A percentile compares a stretch with the other conserved stretches of the same genome.
phyloP scores from a whole-genome alignment of 371 early-diverging fungal species.

The Mortierella sp. region DNA sequence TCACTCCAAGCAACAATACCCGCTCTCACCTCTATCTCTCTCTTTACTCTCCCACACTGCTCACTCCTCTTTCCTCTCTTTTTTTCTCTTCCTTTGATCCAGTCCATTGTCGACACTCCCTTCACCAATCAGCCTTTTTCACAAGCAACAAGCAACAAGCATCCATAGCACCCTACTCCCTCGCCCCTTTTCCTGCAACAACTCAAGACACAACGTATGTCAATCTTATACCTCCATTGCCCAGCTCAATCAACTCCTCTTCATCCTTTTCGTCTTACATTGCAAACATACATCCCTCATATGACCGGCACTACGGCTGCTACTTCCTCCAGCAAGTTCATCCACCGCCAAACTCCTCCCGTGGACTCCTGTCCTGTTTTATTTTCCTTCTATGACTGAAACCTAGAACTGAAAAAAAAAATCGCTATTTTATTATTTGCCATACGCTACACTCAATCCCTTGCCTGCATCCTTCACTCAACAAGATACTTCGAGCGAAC shows the following conservation, averaged over 20 bases:
- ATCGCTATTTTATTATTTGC: neutral
- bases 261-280: neutral
- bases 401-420: slow-evolving; percentile 4
- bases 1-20: neutral
- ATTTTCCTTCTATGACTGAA: neutral
- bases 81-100: neutral
- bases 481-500: neutral
- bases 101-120: neutral
- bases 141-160: too few relatives aligned
- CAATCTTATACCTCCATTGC: neutral
- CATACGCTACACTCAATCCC: neutral
- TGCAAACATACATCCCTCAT: neutral
- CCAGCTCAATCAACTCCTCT: neutral
- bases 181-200: neutral
- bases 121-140: too few relatives aligned
- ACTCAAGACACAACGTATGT: neutral
- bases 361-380: neutral
- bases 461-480: neutral
- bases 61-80: neutral
- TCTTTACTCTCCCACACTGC: neutral
- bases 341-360: neutral
- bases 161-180: too few relatives aligned
- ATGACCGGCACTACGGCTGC: neutral
- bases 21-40: neutral
- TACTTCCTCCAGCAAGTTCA: neutral